phyloP scores from a whole-genome alignment of 2,329 filamentous ascomycete genomes.

The Monilinia vaccinii-corymbosi region DNA sequence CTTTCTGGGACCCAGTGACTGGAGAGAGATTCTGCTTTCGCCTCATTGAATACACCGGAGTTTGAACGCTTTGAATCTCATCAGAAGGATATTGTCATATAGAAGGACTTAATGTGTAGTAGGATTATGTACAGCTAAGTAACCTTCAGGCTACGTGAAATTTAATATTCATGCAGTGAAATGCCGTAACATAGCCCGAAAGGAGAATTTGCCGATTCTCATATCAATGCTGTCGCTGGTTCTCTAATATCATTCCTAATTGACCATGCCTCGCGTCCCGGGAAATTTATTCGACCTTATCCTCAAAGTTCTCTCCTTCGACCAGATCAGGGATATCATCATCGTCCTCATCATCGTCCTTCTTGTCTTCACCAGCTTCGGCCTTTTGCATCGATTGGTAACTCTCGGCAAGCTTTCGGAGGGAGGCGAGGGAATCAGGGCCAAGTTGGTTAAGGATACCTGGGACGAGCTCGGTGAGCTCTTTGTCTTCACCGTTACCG shows the following conservation, averaged over 20 bases:
- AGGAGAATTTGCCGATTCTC: constrained; percentile 14
- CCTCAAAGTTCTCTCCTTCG: constrained; percentile 96
- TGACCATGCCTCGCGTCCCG: not conserved
- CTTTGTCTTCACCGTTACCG: constrained; percentile 97
- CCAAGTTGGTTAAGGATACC: constrained; percentile 99
- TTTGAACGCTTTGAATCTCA: not conserved
- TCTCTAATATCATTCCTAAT: constrained; percentile 11
- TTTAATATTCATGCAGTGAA: constrained; percentile 20
- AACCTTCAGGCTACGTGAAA: constrained; percentile 26
- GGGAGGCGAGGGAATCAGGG: constrained; percentile 92
- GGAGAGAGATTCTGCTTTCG: not conserved
- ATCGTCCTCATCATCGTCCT: constrained; percentile 60
- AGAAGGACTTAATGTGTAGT: constrained; percentile 19
- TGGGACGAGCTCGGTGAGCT: constrained; percentile 97
- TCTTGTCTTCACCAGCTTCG: constrained; percentile 66
- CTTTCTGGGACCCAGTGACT: not conserved
- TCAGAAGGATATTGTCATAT: not conserved
- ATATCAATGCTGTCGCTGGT: constrained; percentile 17
- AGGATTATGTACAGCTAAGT: constrained; percentile 29
- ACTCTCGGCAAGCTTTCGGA: constrained; percentile 97
- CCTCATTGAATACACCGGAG: not conserved
- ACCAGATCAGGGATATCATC: constrained; percentile 97
- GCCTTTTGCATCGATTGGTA: constrained; percentile 99
- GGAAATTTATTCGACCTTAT: constrained; percentile 50
- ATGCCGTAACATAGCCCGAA: constrained; percentile 13